phyloP scores from a whole-genome alignment of 2,329 filamentous ascomycete genomes.

The Teratosphaeria viscida region DNA sequence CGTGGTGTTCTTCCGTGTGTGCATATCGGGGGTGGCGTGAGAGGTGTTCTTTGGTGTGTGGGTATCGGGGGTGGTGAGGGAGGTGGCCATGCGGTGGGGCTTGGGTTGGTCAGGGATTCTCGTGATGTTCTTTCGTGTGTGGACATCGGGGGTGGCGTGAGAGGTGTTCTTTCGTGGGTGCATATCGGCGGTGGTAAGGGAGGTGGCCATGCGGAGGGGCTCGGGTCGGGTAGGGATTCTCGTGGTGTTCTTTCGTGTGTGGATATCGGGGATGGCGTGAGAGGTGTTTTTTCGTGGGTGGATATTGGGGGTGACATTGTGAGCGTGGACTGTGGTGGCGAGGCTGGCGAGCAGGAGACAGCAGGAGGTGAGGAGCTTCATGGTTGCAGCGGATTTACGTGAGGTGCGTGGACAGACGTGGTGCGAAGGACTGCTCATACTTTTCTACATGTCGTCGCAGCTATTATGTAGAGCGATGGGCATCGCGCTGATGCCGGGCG shows the following conservation, averaged over 20 bases:
- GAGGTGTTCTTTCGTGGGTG: background rate
- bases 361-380: constrained; percentile 7
- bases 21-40: constrained; percentile 3
- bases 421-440: background rate
- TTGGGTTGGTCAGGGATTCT: constrained; percentile 4
- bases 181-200: constrained; percentile 6
- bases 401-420: background rate
- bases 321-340: background rate
- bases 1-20: no score
- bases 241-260: background rate
- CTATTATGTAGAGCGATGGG: no score
- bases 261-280: constrained; percentile 4
- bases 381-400: background rate
- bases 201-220: constrained; percentile 9
- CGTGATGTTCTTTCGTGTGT: no score
- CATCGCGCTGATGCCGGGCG: no score
- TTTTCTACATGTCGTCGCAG: background rate
- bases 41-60: background rate
- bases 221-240: constrained; percentile 11
- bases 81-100: constrained; percentile 12
- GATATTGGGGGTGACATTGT: background rate
- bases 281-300: background rate
- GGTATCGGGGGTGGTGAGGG: constrained; percentile 3
- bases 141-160: constrained; percentile 4
- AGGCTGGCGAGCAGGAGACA: constrained; percentile 3